Percentiles rank a stretch among this genome's conserved stretches.
phyloP scores from a whole-genome alignment of 73 alveolate species.

The Paramecium biaurelia region DNA sequence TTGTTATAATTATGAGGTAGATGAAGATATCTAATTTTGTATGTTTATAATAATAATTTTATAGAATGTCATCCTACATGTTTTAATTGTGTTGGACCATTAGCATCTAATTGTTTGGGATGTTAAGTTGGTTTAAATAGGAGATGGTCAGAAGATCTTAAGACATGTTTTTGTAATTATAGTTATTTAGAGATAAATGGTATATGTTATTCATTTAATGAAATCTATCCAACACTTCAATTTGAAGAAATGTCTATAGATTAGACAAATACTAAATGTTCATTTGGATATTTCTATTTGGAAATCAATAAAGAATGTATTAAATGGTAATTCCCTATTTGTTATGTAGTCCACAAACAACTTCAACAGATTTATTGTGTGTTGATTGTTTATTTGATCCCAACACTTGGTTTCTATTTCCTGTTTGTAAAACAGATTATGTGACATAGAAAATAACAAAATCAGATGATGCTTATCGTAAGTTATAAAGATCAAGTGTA shows the following conservation, averaged over 20 bases:
- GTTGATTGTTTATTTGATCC: neutral
- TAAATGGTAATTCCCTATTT: neutral
- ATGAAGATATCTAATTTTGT: neutral
- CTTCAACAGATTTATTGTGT: neutral
- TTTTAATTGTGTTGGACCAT: neutral
- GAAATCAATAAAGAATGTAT: neutral
- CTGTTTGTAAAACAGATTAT: neutral
- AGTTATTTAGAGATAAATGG: neutral
- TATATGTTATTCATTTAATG: neutral
- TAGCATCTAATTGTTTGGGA: neutral
- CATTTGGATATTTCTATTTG: neutral
- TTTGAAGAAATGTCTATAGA: neutral
- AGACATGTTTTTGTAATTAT: neutral
- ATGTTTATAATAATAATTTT: neutral
- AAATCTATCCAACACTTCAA: neutral
- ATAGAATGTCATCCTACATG: neutral
- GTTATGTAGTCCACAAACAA: neutral
- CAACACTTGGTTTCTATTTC: neutral
- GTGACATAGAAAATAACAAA: neutral
- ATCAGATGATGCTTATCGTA: neutral
- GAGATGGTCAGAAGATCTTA: neutral
- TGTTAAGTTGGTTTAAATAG: neutral
- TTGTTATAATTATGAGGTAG: neutral
- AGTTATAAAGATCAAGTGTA: neutral
- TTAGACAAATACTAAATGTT: neutral